phyloP scores from a whole-genome alignment of 768 basidiomycete genomes.

The Psilocybe sp. region DNA sequence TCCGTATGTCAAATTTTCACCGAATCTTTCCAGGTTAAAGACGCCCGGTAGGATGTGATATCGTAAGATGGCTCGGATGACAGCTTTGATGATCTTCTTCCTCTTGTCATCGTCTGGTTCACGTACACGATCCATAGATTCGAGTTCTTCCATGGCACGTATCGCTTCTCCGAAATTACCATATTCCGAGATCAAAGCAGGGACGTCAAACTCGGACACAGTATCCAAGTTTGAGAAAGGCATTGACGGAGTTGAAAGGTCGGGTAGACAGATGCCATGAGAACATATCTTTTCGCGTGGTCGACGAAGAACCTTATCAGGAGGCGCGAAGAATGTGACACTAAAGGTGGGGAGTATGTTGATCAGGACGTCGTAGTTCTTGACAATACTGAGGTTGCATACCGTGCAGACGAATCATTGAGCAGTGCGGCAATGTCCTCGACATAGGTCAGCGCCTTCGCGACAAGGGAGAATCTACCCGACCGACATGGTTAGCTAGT shows the following conservation, averaged over 20 bases:
- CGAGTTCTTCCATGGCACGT: constrained; percentile 31
- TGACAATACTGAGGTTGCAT: constrained; percentile 3
- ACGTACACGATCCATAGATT: constrained; percentile 5
- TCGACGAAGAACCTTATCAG: constrained; percentile 39
- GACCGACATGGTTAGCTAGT: neutral
- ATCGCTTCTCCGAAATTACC: constrained; percentile 14
- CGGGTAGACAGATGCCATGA: constrained; percentile 3
- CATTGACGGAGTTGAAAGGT: constrained; percentile 1
- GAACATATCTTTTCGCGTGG: constrained; percentile 15
- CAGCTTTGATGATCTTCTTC: constrained; percentile 53
- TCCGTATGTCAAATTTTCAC: constrained; percentile 50
- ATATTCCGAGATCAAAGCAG: neutral
- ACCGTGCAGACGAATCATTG: constrained; percentile 37
- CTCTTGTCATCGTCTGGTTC: constrained; percentile 42
- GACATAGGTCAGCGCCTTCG: constrained; percentile 37
- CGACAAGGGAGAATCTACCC: constrained; percentile 36
- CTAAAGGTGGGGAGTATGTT: constrained; percentile 21
- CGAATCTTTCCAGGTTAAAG: constrained; percentile 29
- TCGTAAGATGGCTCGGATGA: constrained; percentile 50
- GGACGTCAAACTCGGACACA: too few relatives aligned
- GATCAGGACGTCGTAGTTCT: neutral
- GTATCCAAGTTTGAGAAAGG: too few relatives aligned
- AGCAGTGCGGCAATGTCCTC: constrained; percentile 34
- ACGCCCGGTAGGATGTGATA: constrained; percentile 54
- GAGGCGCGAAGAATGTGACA: constrained; percentile 54